Evolutionary conservation across 352 stramenopile species (phyloP).

Genomic region (Paralagenidium karlingii): DNA sequence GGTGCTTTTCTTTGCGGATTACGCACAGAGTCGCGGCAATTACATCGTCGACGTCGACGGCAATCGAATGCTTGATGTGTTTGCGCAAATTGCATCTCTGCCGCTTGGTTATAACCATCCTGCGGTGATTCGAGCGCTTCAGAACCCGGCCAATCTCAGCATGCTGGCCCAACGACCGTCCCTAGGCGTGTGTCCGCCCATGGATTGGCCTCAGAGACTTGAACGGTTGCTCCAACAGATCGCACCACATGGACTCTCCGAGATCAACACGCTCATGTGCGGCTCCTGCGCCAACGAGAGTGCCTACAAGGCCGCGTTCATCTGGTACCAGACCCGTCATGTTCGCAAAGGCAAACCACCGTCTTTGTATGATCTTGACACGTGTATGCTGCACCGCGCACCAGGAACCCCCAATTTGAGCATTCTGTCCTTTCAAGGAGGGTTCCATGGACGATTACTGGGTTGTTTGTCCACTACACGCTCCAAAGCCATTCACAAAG

Average conservation of each 20-base stretch:
- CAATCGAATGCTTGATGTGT: conserved; percentile 76
- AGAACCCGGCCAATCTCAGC: conserved; percentile 37
- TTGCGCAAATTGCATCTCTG: conserved; percentile 74
- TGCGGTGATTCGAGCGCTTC: conserved; percentile 48
- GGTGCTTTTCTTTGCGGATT: conserved; percentile 74
- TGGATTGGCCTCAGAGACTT: conserved; percentile 63
- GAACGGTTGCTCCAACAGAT: conserved; percentile 46
- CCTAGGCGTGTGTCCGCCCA: conserved; percentile 60
- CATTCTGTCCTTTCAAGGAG: conserved; percentile 74
- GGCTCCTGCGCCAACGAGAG: conserved; percentile 82
- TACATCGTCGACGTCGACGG: conserved; percentile 79
- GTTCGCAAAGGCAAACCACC: conserved; percentile 37
- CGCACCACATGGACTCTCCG: conserved; percentile 28
- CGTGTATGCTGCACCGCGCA: conserved; percentile 51
- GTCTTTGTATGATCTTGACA: conserved; percentile 46
- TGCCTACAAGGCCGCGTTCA: conserved; percentile 81
- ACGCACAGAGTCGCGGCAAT: conserved; percentile 59
- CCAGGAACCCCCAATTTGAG: conserved; percentile 59
- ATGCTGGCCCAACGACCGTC: conserved; percentile 64
- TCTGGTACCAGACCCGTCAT: conserved; percentile 71
- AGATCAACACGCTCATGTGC: conserved; percentile 82
- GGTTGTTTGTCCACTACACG: conserved; percentile 75
- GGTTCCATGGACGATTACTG: conserved; percentile 67
- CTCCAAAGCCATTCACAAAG: conserved; percentile 80
- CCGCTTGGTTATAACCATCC: conserved; percentile 82